Conservation (phyloP, 208 protist species). For the Plasmodiophora brassicae region DNA sequence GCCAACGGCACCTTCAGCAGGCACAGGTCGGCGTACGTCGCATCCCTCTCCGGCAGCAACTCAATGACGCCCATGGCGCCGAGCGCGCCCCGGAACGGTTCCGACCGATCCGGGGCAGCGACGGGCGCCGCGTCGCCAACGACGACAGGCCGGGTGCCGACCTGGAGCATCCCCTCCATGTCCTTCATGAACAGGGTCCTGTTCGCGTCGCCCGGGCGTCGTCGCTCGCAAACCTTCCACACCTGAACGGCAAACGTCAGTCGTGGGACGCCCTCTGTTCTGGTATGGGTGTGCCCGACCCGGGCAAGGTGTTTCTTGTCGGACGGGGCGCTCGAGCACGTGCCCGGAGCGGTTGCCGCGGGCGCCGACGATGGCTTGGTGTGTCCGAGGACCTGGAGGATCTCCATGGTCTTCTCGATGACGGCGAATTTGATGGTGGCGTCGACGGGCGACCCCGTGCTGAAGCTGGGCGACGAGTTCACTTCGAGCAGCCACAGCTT, state of each 20-base stretch:
- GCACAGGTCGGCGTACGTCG: not conserved
- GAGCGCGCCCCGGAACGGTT: too few species aligned
- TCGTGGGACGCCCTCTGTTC: too few species aligned
- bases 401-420: not conserved
- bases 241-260: too few species aligned
- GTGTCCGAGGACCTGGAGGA: not conserved
- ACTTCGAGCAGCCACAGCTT: slow-evolving; percentile 42
- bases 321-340: too few species aligned
- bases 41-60: not conserved
- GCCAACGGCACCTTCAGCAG: not conserved
- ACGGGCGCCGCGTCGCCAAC: not conserved
- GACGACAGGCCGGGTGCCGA: not conserved
- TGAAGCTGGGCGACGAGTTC: not conserved
- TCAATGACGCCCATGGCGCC: slow-evolving; percentile 14
- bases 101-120: too few species aligned
- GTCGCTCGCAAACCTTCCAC: too few species aligned
- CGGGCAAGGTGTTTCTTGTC: too few species aligned
- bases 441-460: not conserved
- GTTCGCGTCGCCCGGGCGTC: too few species aligned
- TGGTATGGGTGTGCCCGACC: too few species aligned
- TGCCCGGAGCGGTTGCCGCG: too few species aligned
- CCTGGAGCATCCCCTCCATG: not conserved
- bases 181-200: too few species aligned
- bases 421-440: not conserved
- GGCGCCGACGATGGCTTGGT: too few species aligned